Percentiles rank a stretch among this genome's conserved stretches.
Evolutionary conservation across 164 flowering plant species (phyloP).

Genomic region (Vitis rupestris): DNA sequence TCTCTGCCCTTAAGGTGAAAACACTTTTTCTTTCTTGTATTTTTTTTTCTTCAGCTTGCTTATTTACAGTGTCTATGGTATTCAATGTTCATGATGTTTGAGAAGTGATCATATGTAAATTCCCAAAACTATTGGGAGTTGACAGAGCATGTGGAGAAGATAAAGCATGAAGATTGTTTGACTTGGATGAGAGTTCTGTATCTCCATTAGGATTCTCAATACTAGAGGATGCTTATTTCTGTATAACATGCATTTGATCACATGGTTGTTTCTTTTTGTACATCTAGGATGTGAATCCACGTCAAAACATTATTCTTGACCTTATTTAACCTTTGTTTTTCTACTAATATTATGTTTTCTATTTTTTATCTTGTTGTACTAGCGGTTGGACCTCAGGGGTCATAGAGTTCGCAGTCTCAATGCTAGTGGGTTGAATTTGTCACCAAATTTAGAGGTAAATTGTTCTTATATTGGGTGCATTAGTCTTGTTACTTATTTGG

Average conservation of each 20-base stretch:
- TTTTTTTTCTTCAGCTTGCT: too few species aligned
- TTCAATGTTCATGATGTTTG: too few species aligned
- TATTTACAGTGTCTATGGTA: too few species aligned
- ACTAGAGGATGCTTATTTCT: background rate
- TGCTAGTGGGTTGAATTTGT: conserved; percentile 72
- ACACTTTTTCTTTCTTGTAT: too few species aligned
- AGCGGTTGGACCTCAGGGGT: conserved; percentile 98
- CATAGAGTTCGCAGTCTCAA: conserved; percentile 82
- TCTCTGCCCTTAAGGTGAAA: too few species aligned
- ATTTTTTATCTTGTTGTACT: conserved; percentile 11
- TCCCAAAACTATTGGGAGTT: too few species aligned
- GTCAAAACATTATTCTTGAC: background rate
- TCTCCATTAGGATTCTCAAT: background rate
- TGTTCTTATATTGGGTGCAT: background rate
- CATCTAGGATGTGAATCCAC: background rate
- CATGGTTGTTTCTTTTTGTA: background rate
- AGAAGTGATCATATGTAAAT: too few species aligned
- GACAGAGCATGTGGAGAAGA: too few species aligned
- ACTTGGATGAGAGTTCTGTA: too few species aligned
- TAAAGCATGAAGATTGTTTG: too few species aligned
- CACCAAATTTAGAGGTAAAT: conserved; percentile 81
- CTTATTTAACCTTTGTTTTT: background rate
- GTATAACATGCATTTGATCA: background rate
- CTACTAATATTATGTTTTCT: background rate
- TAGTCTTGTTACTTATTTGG: background rate